Evolutionary conservation across 2,329 filamentous ascomycete species (phyloP).

Genomic region (Pseudogymnoascus sp.): DNA sequence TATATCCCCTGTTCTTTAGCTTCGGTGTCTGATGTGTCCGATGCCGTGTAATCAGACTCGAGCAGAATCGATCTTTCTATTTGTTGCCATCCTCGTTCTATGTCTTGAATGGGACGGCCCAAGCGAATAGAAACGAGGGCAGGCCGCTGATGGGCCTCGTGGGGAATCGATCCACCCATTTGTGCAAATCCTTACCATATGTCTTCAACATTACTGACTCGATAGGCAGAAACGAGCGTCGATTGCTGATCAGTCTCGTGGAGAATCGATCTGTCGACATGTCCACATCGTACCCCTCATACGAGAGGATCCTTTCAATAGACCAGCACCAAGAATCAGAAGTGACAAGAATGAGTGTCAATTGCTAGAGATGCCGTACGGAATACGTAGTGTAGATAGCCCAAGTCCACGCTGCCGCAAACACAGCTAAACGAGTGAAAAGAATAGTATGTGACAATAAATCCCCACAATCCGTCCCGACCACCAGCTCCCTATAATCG

Average conservation of each 20-base stretch:
- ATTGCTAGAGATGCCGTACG: neutral
- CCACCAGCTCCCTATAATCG: neutral
- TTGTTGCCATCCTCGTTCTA: neutral
- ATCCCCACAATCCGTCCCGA: neutral
- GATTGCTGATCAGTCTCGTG: too few relatives aligned
- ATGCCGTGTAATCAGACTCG: neutral
- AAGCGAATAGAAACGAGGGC: neutral
- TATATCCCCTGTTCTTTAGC: neutral
- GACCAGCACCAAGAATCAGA: neutral
- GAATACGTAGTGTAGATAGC: neutral
- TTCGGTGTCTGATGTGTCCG: neutral
- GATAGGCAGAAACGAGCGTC: neutral
- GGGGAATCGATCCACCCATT: neutral
- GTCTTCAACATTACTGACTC: neutral
- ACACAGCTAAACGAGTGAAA: neutral
- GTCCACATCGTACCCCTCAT: too few relatives aligned
- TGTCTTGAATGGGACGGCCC: neutral
- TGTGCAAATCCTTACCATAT: neutral
- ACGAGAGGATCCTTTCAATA: too few relatives aligned
- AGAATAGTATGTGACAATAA: neutral
- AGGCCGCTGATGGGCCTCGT: neutral
- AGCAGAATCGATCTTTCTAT: neutral
- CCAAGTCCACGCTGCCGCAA: neutral
- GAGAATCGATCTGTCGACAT: too few relatives aligned
- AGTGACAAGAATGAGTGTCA: neutral